Evolutionary conservation across 1,139 yeast species (phyloP).

Genomic region (Hansenula sp.): DNA sequence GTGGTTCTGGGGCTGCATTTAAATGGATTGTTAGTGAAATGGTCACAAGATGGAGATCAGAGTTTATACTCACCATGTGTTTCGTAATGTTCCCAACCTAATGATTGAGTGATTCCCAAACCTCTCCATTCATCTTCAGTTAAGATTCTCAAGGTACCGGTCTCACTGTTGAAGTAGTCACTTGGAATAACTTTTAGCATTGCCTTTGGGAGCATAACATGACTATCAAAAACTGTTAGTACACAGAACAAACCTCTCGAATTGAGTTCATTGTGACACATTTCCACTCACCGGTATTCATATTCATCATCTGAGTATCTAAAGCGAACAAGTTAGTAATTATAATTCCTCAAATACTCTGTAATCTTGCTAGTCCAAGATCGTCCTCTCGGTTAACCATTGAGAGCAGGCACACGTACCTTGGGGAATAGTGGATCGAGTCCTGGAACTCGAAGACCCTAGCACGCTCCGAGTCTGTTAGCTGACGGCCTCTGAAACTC

Average conservation of each 20-base stretch:
- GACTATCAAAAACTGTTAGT: conserved; percentile 42
- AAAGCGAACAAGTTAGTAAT: conserved; percentile 5
- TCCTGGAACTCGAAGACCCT: conserved; percentile 90
- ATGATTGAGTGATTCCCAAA: conserved; percentile 91
- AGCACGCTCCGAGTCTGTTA: conserved; percentile 80
- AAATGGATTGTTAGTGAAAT: neutral
- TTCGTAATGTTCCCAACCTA: conserved; percentile 98
- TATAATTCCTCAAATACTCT: neutral
- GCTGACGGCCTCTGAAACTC: conserved; percentile 49
- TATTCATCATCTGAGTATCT: conserved; percentile 85
- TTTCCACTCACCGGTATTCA: conserved; percentile 56
- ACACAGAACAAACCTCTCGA: too few species aligned
- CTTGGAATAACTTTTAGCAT: conserved; percentile 95
- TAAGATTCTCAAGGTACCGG: conserved; percentile 88
- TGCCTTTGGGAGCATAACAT: conserved; percentile 94
- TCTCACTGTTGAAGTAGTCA: conserved; percentile 91
- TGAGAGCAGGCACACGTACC: conserved; percentile 30
- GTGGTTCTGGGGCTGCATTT: conserved; percentile 84
- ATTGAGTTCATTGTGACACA: too few species aligned
- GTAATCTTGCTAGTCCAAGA: too few species aligned
- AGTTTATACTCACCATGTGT: conserved; percentile 65
- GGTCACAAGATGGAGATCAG: neutral
- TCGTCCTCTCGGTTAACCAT: too few species aligned
- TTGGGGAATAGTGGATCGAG: conserved; percentile 88
- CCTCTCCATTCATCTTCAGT: conserved; percentile 99